Percentiles rank a stretch among this genome's conserved stretches.
Evolutionary conservation across 208 protist genomes (phyloP).

Genomic region (Balamuthia mandrillaris): DNA sequence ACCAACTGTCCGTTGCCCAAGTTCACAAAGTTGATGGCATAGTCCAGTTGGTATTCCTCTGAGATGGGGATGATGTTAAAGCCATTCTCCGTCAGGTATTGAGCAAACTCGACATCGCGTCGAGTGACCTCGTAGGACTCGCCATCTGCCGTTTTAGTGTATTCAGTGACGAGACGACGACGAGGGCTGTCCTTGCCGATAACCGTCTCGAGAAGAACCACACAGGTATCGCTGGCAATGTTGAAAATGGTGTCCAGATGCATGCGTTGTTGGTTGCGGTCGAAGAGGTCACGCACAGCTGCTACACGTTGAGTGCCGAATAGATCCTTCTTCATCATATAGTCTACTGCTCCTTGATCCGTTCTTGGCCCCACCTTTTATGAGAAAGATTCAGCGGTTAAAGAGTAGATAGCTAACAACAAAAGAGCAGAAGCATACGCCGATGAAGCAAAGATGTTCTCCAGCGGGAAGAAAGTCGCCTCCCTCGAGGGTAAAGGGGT

Average conservation of each 20-base stretch:
- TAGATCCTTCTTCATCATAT: conserved; percentile 72
- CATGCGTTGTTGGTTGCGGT: conserved; percentile 66
- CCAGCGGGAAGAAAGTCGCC: conserved; percentile 71
- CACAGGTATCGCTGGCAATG: conserved; percentile 40
- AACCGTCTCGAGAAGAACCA: conserved; percentile 54
- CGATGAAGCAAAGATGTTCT: conserved; percentile 65
- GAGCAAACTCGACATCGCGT: background rate
- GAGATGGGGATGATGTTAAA: conserved; percentile 57
- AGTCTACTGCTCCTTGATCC: conserved; percentile 56
- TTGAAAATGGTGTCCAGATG: conserved; percentile 70
- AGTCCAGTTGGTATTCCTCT: conserved; percentile 48
- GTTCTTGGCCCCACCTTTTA: conserved; percentile 60
- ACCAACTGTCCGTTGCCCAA: conserved; percentile 50
- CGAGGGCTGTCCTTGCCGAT: conserved; percentile 35
- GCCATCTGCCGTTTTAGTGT: background rate
- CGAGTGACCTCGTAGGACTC: conserved; percentile 5
- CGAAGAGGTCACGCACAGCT: conserved; percentile 49
- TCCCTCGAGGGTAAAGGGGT: conserved; percentile 63
- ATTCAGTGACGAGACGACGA: conserved; percentile 62
- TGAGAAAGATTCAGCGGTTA: background rate
- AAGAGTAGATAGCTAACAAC: background rate
- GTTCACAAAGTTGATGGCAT: conserved; percentile 68
- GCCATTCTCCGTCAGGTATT: conserved; percentile 39
- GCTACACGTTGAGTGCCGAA: conserved; percentile 64
- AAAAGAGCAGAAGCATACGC: background rate